Conservation (phyloP, 106 monocot species). For the Dendrobium officinale region DNA sequence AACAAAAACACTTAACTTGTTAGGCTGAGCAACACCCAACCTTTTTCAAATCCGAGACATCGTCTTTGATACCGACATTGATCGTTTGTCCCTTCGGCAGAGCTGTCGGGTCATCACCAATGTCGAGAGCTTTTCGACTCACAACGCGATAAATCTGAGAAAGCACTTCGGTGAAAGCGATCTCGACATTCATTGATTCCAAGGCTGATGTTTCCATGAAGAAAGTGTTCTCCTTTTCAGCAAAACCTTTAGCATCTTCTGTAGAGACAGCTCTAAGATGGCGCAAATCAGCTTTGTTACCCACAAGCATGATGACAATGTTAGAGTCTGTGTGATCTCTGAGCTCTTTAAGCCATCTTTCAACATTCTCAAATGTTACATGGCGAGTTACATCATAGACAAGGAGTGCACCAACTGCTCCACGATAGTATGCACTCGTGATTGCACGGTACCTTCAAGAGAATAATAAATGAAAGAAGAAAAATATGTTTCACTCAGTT, state of each 20-base stretch:
- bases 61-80: slow-evolving; percentile 8
- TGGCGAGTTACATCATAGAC: slow-evolving; percentile 40
- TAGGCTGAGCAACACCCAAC: slow-evolving; percentile 9
- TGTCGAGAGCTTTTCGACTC: slow-evolving; percentile 36
- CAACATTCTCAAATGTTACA: slow-evolving; percentile 46
- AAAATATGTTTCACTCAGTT: not conserved
- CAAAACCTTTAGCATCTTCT: slow-evolving; percentile 38
- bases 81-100: slow-evolving; percentile 18
- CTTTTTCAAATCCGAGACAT: slow-evolving; percentile 15
- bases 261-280: slow-evolving; percentile 33
- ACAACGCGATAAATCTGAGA: slow-evolving; percentile 26
- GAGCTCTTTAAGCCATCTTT: slow-evolving; percentile 48
- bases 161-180: slow-evolving; percentile 34
- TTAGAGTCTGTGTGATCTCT: slow-evolving; percentile 34
- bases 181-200: slow-evolving; percentile 40
- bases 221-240: slow-evolving; percentile 43
- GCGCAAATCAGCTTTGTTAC: slow-evolving; percentile 52
- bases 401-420: slow-evolving; percentile 43
- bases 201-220: slow-evolving; percentile 56
- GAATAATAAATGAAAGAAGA: not conserved
- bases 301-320: slow-evolving; percentile 48
- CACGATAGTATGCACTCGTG: slow-evolving; percentile 45
- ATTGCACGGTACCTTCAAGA: slow-evolving; percentile 35
- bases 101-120: slow-evolving; percentile 18
- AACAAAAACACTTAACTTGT: not conserved